phyloP scores from a whole-genome alignment of 108 stramenopile genomes.

The Phaeodactylum tricornutum region DNA sequence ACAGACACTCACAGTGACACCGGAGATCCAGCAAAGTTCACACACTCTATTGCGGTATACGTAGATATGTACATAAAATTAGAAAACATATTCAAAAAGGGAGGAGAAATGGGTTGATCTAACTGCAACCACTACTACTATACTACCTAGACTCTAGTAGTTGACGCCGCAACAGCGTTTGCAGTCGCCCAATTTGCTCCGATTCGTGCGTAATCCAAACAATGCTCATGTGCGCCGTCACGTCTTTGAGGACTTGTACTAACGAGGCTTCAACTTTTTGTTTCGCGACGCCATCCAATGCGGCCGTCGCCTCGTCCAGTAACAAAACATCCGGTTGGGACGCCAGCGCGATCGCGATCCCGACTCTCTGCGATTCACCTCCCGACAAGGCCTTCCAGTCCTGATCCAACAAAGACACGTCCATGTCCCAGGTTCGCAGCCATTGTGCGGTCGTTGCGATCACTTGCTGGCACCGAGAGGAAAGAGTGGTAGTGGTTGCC shows the following conservation, averaged over 20 bases:
- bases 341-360: conserved; percentile 71
- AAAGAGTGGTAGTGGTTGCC: background rate
- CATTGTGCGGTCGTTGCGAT: conserved; percentile 2
- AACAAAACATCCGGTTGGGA: conserved; percentile 48
- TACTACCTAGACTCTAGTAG: too few species aligned
- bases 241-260: too few species aligned
- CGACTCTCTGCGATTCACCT: conserved; percentile 71
- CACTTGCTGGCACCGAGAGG: conserved; percentile 8
- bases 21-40: too few species aligned
- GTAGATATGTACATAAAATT: too few species aligned
- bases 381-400: conserved; percentile 76
- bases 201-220: conserved; percentile 32
- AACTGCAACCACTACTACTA: too few species aligned
- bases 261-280: conserved; percentile 35
- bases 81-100: too few species aligned
- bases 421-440: conserved; percentile 18
- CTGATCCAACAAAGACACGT: conserved; percentile 18
- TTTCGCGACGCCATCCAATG: conserved; percentile 46
- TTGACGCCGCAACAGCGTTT: too few species aligned
- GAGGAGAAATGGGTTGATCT: too few species aligned
- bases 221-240: conserved; percentile 13
- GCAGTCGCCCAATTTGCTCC: conserved; percentile 21
- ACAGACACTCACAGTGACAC: too few species aligned
- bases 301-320: conserved; percentile 64
- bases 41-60: too few species aligned